Evolutionary conservation across 2,329 filamentous ascomycete genomes (phyloP).

Genomic region (Sclerotiophoma versabilis): DNA sequence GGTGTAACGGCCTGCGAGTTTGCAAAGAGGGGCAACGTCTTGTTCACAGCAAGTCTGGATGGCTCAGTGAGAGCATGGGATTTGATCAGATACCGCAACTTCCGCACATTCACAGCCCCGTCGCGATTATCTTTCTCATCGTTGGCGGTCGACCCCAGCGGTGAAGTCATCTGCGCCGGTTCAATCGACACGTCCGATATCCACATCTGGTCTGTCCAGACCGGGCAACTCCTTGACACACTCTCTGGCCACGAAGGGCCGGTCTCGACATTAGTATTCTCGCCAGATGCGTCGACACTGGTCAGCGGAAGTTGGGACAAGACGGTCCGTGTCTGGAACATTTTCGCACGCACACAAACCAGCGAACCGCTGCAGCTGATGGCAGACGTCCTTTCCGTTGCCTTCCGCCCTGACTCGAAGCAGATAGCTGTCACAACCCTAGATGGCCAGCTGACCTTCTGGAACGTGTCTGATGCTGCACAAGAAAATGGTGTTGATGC

Average conservation of each 20-base stretch:
- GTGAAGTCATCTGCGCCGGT: constrained; percentile 93
- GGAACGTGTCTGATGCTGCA: constrained; percentile 86
- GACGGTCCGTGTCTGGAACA: constrained; percentile 94
- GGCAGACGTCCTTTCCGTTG: constrained; percentile 85
- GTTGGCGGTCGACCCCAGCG: constrained; percentile 94
- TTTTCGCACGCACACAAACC: constrained; percentile 92
- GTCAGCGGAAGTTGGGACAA: constrained; percentile 97
- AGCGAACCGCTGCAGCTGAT: constrained; percentile 93
- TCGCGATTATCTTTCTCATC: constrained; percentile 91
- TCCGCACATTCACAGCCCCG: constrained; percentile 94
- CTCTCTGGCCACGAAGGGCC: constrained; percentile 93
- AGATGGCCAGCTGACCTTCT: constrained; percentile 94
- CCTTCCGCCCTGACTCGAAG: constrained; percentile 86
- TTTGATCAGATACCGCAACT: constrained; percentile 93
- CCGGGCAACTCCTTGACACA: constrained; percentile 90
- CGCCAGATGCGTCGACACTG: constrained; percentile 81
- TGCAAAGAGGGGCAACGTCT: constrained; percentile 90
- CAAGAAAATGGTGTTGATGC: constrained; percentile 89
- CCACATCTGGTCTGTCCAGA: constrained; percentile 98
- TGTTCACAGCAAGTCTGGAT: constrained; percentile 94
- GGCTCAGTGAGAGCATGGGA: constrained; percentile 97
- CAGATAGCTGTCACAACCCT: constrained; percentile 92
- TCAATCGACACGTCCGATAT: constrained; percentile 97
- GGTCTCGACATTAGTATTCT: constrained; percentile 85
- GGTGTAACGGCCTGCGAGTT: constrained; percentile 95